These are phyloP conservation scores for Beta lomatogona DNA, from an alignment of 179 eudicot genomes.

Conservation along the genomic window DNA sequence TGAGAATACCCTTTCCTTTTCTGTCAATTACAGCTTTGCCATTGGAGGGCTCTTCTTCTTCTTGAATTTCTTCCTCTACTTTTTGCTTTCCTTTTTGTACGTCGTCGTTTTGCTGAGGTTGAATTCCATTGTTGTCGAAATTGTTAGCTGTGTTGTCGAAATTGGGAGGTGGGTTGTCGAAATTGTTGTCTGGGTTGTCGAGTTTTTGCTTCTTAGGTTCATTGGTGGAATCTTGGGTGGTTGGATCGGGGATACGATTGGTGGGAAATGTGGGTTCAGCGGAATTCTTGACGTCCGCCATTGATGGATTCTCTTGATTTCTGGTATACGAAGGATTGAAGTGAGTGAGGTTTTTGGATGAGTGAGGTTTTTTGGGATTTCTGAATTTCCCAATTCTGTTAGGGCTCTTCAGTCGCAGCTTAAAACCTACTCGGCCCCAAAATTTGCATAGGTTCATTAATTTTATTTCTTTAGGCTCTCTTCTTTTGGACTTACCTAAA, in stretches of 20 bases:
- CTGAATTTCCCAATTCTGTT: neutral
- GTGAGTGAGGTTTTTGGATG: neutral
- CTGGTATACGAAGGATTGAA: neutral
- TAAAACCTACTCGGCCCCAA: too few species aligned
- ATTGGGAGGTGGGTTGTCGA: neutral
- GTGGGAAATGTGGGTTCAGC: constrained; percentile 40
- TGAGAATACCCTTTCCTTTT: constrained; percentile 12
- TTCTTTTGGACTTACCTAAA: too few species aligned
- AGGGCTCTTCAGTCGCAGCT: too few species aligned
- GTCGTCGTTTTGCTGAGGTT: constrained; percentile 17
- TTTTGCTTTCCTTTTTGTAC: constrained; percentile 7
- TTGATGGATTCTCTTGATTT: constrained; percentile 13
- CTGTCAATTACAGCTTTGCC: constrained; percentile 12
- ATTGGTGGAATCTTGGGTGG: constrained; percentile 3
- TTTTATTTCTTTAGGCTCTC: too few species aligned
- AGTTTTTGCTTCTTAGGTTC: constrained; percentile 41
- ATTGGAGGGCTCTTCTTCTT: neutral
- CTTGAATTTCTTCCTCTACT: constrained; percentile 19
- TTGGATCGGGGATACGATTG: constrained; percentile 39
- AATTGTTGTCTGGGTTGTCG: constrained; percentile 17
- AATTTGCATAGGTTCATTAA: too few species aligned
- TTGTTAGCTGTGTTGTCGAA: constrained; percentile 16
- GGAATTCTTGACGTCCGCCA: constrained; percentile 41
- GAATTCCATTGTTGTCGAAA: constrained; percentile 11
- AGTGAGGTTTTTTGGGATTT: too few species aligned